Base-by-base conservation (phyloP, 139 green algal species). In the Chlorella ohadii region DNA sequence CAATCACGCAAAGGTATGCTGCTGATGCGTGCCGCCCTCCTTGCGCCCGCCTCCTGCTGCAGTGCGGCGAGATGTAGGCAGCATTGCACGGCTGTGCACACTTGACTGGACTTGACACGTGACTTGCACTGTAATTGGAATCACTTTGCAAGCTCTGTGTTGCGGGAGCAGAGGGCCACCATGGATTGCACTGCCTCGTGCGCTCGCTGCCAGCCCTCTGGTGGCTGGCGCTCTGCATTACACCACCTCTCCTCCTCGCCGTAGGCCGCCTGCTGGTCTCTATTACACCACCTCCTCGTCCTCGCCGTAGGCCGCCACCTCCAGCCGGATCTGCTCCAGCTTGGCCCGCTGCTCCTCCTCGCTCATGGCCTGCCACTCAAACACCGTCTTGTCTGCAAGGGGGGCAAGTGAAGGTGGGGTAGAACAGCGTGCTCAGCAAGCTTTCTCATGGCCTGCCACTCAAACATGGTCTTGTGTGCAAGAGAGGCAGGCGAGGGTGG, bases 401-500 rank as follows among this genome's bases (percentile, higher is more conserved):
- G 25, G 34, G 70, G 36, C 17, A 33, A 23, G 68, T 36, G 34
- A 4, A 20, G 51, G 20, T 19, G 4, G 27, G n/a, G 63, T 16
- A 68, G 4, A 4, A 16, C 3, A 4, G 63, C 11, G 25, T 36
- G 25, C 3, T 20, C 63, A n/a, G n/a, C n/a, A n/a, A n/a, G n/a
- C n/a, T n/a, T n/a, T n/a, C 25, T 51, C 81, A 87, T 63, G 20
- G 61, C 55, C 33, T 67, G 38, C 31, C 87, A 89, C 51, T 71
- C 68, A 78, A 99, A 98, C 17, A 99, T 47, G 0, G 28, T 36
- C 39, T 74, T 74, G 63, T 83, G 63, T 82, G 76, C 38, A 22
- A 16, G 70, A 4, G 25, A 27, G 70, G 36, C 17, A 33, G 36
- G 68, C 36, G 34, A 4, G 4, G 51, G 20, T 19, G 4, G 27